These are phyloP conservation scores for Astraeus odoratus DNA, from an alignment of 768 basidiomycete genomes.

Conservation along the genomic window DNA sequence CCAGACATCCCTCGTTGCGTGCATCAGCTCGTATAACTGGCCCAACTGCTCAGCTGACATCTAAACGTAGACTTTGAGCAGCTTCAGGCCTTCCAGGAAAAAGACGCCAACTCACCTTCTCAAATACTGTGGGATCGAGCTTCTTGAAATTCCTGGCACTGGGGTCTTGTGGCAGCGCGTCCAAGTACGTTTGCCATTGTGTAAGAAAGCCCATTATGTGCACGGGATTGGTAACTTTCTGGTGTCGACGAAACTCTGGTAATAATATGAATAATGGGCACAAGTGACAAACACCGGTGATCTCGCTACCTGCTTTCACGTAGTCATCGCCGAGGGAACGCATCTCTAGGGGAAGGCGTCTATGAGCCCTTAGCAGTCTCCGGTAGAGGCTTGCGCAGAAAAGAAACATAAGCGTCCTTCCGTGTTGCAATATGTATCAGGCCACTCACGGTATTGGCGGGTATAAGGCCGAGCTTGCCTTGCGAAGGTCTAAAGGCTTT, in stretches of 20 bases:
- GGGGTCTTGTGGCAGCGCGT: slow-evolving; percentile 48
- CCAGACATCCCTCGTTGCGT: slow-evolving; percentile 84
- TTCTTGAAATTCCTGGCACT: slow-evolving; percentile 46
- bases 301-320: slow-evolving; percentile 60
- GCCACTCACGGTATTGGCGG: slow-evolving; percentile 75
- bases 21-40: slow-evolving; percentile 93
- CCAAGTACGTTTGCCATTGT: slow-evolving; percentile 93
- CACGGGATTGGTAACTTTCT: slow-evolving; percentile 70
- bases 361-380: slow-evolving; percentile 73
- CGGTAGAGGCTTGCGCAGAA: slow-evolving; percentile 67
- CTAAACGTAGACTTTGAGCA: slow-evolving; percentile 29
- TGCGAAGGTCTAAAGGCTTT: slow-evolving; percentile 44
- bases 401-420: not conserved
- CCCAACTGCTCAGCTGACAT: slow-evolving; percentile 89
- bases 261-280: not conserved
- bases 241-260: slow-evolving; percentile 83
- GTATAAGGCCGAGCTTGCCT: slow-evolving; percentile 61
- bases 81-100: not conserved
- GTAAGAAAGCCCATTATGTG: slow-evolving; percentile 93
- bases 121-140: slow-evolving; percentile 63
- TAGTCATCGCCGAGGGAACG: slow-evolving; percentile 81
- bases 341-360: slow-evolving; percentile 68
- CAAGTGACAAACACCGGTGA: too few relatives aligned
- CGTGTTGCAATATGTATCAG: not conserved
- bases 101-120: slow-evolving; percentile 50